Conservation (phyloP, 768 basidiomycete genomes). For the Tubosaeta brunneosetosa region DNA sequence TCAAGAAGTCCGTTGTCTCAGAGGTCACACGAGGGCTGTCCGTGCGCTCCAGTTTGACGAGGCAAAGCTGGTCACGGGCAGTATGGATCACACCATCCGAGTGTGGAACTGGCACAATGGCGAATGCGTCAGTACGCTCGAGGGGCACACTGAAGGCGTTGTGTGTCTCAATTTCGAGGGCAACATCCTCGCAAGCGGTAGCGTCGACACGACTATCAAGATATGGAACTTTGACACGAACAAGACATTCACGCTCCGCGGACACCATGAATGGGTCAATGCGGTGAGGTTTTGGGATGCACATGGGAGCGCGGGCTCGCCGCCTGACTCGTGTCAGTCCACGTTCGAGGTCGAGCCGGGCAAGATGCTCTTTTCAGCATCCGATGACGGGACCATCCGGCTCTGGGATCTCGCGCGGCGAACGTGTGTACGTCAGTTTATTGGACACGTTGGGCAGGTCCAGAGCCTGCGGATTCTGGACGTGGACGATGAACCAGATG, state of each 20-base stretch:
- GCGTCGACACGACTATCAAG: conserved; percentile 91
- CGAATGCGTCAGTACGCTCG: conserved; percentile 78
- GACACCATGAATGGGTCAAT: conserved; percentile 96
- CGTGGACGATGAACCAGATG: conserved; percentile 47
- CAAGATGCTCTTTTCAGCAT: conserved; percentile 96
- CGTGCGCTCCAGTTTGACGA: conserved; percentile 94
- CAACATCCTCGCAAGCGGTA: conserved; percentile 88
- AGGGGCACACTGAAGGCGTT: conserved; percentile 89
- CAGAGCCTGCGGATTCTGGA: conserved; percentile 83
- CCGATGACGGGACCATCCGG: conserved; percentile 89
- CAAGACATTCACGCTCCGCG: conserved; percentile 87
- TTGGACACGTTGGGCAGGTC: conserved; percentile 91
- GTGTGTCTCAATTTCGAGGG: conserved; percentile 89
- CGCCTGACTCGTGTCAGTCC: conserved; percentile 23
- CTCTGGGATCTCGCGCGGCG: conserved; percentile 88
- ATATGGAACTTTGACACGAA: conserved; percentile 93
- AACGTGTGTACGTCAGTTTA: conserved; percentile 77
- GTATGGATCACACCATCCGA: conserved; percentile 92
- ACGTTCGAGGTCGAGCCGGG: conserved; percentile 64
- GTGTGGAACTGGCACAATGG: conserved; percentile 97
- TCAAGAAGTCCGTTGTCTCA: conserved; percentile 72
- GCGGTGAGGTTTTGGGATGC: conserved; percentile 89
- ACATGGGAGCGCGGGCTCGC: conserved; percentile 4
- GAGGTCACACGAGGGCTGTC: conserved; percentile 89
- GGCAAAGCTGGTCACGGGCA: conserved; percentile 89